Evolutionary conservation across 129 eudicot species (phyloP).

Genomic region (Flaveria trinervia): DNA sequence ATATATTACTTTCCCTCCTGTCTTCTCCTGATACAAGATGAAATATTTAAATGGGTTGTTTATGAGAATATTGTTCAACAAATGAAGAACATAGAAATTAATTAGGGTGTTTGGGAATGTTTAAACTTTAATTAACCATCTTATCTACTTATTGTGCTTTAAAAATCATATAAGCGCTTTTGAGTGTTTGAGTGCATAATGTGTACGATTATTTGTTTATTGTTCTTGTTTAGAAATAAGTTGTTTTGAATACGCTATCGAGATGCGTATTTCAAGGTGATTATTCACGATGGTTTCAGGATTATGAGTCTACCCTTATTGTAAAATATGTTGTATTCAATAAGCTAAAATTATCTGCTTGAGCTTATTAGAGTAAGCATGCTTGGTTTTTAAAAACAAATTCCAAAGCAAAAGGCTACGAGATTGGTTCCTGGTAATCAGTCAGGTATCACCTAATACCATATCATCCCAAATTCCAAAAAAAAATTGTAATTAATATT

Average conservation of each 20-base stretch:
- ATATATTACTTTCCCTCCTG: slow-evolving; percentile 84
- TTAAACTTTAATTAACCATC: not conserved
- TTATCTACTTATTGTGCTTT: not conserved
- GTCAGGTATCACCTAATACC: not conserved
- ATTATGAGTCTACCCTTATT: not conserved
- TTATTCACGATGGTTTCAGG: not conserved
- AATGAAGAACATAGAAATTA: not conserved
- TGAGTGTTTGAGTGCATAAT: not conserved
- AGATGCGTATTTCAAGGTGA: not conserved
- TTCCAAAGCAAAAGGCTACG: not conserved
- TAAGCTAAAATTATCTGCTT: not conserved
- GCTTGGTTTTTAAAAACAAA: not conserved
- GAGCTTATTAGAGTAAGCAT: not conserved
- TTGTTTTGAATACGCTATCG: not conserved
- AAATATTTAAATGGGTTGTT: slow-evolving; percentile 7
- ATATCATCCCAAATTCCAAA: not conserved
- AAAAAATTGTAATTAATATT: too few species aligned
- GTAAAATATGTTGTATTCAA: not conserved
- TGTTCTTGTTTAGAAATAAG: not conserved
- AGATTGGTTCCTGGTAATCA: not conserved
- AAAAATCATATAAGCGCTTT: not conserved
- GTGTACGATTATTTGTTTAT: not conserved
- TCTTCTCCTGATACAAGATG: slow-evolving; percentile 65
- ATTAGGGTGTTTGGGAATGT: not conserved
- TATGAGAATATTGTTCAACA: not conserved